A percentile compares a stretch with the other conserved stretches of the same genome.
phyloP scores from a whole-genome alignment of 768 basidiomycete genomes.

The Coprinellus micaceus region DNA sequence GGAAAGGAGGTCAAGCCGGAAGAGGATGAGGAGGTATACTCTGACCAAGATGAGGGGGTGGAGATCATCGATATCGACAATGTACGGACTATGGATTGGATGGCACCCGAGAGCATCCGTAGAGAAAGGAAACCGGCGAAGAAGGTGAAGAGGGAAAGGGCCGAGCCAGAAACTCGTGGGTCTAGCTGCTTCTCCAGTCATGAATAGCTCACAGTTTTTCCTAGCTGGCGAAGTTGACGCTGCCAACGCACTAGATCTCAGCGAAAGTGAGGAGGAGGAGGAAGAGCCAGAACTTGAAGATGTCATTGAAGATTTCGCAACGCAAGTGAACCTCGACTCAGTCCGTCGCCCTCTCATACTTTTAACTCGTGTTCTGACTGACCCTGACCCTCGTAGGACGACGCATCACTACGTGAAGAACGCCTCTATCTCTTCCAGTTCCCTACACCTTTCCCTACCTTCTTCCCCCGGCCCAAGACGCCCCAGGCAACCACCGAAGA shows the following conservation, averaged over 20 bases:
- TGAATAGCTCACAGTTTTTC: not conserved
- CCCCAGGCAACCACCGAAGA: slow-evolving; percentile 27
- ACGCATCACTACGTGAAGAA: slow-evolving; percentile 52
- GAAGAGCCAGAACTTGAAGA: slow-evolving; percentile 79
- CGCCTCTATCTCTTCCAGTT: slow-evolving; percentile 89
- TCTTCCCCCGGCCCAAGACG: slow-evolving; percentile 31
- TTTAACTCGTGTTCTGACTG: slow-evolving; percentile 1
- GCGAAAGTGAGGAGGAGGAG: slow-evolving; percentile 74
- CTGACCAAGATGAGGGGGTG: slow-evolving; percentile 84
- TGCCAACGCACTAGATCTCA: slow-evolving; percentile 64
- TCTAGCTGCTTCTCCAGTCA: not conserved
- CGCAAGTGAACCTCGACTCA: slow-evolving; percentile 34
- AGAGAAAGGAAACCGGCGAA: slow-evolving; percentile 38
- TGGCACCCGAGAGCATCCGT: slow-evolving; percentile 75
- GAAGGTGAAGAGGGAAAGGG: slow-evolving; percentile 47
- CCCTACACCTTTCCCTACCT: slow-evolving; percentile 78
- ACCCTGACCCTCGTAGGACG: slow-evolving; percentile 30
- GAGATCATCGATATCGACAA: slow-evolving; percentile 84
- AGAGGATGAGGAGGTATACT: slow-evolving; percentile 65
- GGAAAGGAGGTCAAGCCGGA: slow-evolving; percentile 33
- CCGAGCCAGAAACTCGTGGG: not conserved
- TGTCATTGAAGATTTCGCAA: slow-evolving; percentile 66
- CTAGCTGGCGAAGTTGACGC: slow-evolving; percentile 37
- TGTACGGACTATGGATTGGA: slow-evolving; percentile 78
- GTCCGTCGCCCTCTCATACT: slow-evolving; percentile 26